Evolutionary conservation across 169 alveolate species (phyloP).

Genomic region (Plasmodium vinckei): DNA sequence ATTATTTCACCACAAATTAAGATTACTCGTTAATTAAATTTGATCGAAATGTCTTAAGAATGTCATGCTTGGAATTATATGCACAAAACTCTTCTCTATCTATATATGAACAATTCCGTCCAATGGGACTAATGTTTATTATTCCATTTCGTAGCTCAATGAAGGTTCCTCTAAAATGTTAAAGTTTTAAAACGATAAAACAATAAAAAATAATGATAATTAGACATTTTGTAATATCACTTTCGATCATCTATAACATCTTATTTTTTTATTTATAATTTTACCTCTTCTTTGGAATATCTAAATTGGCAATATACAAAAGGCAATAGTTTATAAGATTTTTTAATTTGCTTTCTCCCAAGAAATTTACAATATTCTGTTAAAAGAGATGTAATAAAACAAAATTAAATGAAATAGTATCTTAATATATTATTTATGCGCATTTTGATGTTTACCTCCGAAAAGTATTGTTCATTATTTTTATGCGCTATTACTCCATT

Average conservation of each 20-base stretch:
- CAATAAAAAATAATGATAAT: neutral
- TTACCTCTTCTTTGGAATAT: constrained; percentile 95
- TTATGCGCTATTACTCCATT: constrained; percentile 92
- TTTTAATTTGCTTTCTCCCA: constrained; percentile 91
- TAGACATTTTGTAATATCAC: neutral
- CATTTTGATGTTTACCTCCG: constrained; percentile 58
- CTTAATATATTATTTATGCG: too few relatives aligned
- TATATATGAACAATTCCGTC: constrained; percentile 94
- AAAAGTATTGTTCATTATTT: constrained; percentile 84
- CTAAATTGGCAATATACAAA: constrained; percentile 91
- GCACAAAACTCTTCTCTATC: constrained; percentile 94
- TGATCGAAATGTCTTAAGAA: constrained; percentile 46
- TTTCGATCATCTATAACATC: neutral
- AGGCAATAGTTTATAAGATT: constrained; percentile 91
- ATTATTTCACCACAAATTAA: neutral
- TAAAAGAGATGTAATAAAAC: neutral
- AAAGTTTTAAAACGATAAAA: neutral
- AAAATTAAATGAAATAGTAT: neutral
- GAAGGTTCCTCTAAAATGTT: constrained; percentile 91
- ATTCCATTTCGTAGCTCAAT: constrained; percentile 96
- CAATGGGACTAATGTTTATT: constrained; percentile 97
- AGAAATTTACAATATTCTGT: constrained; percentile 80
- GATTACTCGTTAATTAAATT: constrained; percentile 39
- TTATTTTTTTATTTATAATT: constrained; percentile 8
- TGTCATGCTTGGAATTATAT: constrained; percentile 84